A percentile compares a stretch with the other conserved stretches of the same genome.
These are phyloP conservation scores for Xenoacremonium recifei DNA, from an alignment of 2,329 filamentous ascomycete genomes.

Conservation along the genomic window DNA sequence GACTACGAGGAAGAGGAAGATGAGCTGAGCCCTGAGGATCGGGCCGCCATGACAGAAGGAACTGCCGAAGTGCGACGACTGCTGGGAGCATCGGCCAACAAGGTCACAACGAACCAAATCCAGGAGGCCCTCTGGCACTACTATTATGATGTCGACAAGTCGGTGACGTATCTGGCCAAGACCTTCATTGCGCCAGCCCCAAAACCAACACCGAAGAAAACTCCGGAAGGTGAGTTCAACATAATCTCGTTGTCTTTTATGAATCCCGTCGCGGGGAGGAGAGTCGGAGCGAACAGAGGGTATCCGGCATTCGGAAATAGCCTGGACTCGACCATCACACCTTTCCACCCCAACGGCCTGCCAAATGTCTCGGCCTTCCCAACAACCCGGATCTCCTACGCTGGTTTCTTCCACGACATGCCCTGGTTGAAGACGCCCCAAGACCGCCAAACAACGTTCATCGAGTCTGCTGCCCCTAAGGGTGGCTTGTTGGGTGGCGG, in stretches of 20 bases:
- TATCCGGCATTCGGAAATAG: slow-evolving; percentile 11
- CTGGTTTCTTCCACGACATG: slow-evolving; percentile 74
- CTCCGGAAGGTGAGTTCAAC: slow-evolving; percentile 40
- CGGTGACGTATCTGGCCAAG: slow-evolving; percentile 75
- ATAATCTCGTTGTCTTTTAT: slow-evolving; percentile 31
- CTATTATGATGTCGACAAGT: slow-evolving; percentile 88
- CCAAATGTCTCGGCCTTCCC: slow-evolving; percentile 9
- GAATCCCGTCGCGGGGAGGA: slow-evolving; percentile 23
- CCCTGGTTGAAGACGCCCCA: slow-evolving; percentile 78
- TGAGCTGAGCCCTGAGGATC: slow-evolving; percentile 48
- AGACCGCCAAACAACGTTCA: slow-evolving; percentile 63
- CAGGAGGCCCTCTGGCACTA: slow-evolving; percentile 94
- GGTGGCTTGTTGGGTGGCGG: slow-evolving; percentile 78
- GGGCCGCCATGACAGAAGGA: slow-evolving; percentile 57
- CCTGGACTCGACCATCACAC: slow-evolving; percentile 5
- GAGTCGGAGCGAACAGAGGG: slow-evolving; percentile 32
- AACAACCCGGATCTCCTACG: slow-evolving; percentile 29
- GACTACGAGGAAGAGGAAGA: slow-evolving; percentile 46
- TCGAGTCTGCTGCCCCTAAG: slow-evolving; percentile 53
- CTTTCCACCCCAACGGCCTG: too few species aligned
- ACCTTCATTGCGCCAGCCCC: slow-evolving; percentile 50
- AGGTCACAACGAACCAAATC: slow-evolving; percentile 65
- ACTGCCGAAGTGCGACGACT: slow-evolving; percentile 64
- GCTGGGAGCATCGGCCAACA: slow-evolving; percentile 59
- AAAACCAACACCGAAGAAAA: slow-evolving; percentile 42